These are phyloP conservation scores for Kalmusia sp. DNA, from an alignment of 2,329 filamentous ascomycete genomes.

Conservation along the genomic window DNA sequence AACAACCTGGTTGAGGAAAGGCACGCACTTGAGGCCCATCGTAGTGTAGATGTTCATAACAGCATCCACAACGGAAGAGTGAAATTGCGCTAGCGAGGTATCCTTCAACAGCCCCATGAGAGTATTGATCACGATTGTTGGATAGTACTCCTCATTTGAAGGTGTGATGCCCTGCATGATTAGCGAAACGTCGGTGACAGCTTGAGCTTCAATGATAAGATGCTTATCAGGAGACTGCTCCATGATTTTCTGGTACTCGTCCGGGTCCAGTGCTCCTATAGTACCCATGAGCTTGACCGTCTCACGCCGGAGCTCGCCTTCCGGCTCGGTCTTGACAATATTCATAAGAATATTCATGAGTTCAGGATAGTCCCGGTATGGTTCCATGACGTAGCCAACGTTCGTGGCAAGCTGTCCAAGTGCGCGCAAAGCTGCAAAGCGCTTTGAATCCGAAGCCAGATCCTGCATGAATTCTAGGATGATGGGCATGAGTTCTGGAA, in stretches of 20 bases:
- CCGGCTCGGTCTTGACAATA: constrained; percentile 92
- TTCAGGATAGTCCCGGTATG: constrained; percentile 93
- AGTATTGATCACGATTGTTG: constrained; percentile 96
- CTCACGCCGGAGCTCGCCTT: constrained; percentile 84
- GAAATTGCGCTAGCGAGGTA: constrained; percentile 85
- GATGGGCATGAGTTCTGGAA: constrained; percentile 90
- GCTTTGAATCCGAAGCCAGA: constrained; percentile 86
- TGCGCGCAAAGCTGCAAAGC: constrained; percentile 88
- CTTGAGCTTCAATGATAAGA: constrained; percentile 69
- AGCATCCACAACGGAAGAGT: constrained; percentile 92
- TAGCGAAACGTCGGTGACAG: constrained; percentile 88
- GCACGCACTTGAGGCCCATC: constrained; percentile 92
- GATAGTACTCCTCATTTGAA: constrained; percentile 97
- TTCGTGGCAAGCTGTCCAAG: constrained; percentile 93
- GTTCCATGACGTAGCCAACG: constrained; percentile 95
- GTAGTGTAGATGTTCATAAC: constrained; percentile 99
- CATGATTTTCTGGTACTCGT: constrained; percentile 94
- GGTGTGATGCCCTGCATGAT: constrained; percentile 98
- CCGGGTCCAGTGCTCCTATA: constrained; percentile 91
- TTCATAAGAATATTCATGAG: constrained; percentile 90
- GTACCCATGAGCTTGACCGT: constrained; percentile 98
- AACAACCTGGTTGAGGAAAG: constrained; percentile 91
- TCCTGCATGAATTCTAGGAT: constrained; percentile 95
- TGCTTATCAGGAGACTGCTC: constrained; percentile 86
- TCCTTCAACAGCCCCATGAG: constrained; percentile 92